phyloP scores from a whole-genome alignment of 345 rosid genomes.

The Rhizophora apiculata region DNA sequence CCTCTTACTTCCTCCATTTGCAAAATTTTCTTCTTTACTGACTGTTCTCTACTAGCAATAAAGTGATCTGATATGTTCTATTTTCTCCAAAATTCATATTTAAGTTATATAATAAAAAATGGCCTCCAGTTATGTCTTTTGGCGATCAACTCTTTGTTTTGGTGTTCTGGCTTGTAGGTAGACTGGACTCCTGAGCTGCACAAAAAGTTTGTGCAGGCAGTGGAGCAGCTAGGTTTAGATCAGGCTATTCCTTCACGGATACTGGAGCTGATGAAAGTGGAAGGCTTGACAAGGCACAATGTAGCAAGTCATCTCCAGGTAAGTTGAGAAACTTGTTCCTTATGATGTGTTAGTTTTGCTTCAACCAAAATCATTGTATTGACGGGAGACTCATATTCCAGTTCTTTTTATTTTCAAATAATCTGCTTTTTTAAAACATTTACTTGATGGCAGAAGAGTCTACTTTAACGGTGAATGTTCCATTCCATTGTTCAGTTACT shows the following conservation, averaged over 20 bases:
- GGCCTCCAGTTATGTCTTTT: background rate
- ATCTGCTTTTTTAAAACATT: no score
- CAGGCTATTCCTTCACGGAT: conserved; percentile 95
- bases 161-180: conserved; percentile 44
- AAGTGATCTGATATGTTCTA: no score
- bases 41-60: no score
- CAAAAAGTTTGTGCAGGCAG: conserved; percentile 85
- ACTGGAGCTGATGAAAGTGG: conserved; percentile 93
- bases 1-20: background rate
- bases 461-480: no score
- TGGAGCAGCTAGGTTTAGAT: conserved; percentile 83
- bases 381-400: background rate
- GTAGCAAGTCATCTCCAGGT: conserved; percentile 99
- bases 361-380: background rate
- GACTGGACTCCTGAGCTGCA: conserved; percentile 95
- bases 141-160: conserved; percentile 1
- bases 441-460: no score
- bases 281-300: conserved; percentile 88
- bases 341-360: background rate
- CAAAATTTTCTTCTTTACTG: no score
- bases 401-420: no score
- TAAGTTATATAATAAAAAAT: background rate
- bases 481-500: background rate
- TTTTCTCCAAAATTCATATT: no score
- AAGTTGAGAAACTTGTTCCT: conserved; percentile 9